Percentiles rank a stretch among this genome's conserved stretches.
Conservation (phyloP, 208 protist species). For the Leishmania gerbilli region DNA sequence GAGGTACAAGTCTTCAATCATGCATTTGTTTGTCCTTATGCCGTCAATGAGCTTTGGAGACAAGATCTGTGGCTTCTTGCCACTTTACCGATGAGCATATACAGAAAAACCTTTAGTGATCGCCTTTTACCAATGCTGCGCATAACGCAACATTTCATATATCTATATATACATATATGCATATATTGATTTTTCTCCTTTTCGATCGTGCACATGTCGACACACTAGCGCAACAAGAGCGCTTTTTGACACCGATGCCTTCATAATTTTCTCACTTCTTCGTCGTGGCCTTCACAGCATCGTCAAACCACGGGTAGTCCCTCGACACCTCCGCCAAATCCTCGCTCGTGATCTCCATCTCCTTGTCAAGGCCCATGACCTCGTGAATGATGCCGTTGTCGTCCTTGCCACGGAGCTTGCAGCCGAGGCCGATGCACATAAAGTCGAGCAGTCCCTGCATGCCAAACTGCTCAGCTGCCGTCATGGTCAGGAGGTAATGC, state of each 20-base stretch:
- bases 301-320: conserved; percentile 71
- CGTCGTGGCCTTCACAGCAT: conserved; percentile 33
- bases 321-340: conserved; percentile 44
- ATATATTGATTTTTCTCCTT: conserved; percentile 15
- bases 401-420: conserved; percentile 71
- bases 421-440: conserved; percentile 68
- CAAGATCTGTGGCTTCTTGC: not conserved
- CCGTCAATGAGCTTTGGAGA: not conserved
- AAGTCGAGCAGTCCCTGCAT: conserved; percentile 79
- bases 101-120: not conserved
- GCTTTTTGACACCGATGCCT: not conserved
- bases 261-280: conserved; percentile 30
- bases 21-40: not conserved
- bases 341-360: conserved; percentile 37
- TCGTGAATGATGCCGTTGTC: conserved; percentile 52
- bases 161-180: not conserved
- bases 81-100: not conserved
- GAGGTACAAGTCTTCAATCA: not conserved
- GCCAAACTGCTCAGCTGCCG: conserved; percentile 69
- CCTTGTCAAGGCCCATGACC: conserved; percentile 59
- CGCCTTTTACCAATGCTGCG: not conserved
- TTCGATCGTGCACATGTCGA: not conserved
- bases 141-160: not conserved
- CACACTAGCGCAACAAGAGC: not conserved
- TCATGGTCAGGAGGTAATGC: conserved; percentile 68